Evolutionary conservation across 352 stramenopile genomes (phyloP).

Genomic region (Pythium folliculosum): DNA sequence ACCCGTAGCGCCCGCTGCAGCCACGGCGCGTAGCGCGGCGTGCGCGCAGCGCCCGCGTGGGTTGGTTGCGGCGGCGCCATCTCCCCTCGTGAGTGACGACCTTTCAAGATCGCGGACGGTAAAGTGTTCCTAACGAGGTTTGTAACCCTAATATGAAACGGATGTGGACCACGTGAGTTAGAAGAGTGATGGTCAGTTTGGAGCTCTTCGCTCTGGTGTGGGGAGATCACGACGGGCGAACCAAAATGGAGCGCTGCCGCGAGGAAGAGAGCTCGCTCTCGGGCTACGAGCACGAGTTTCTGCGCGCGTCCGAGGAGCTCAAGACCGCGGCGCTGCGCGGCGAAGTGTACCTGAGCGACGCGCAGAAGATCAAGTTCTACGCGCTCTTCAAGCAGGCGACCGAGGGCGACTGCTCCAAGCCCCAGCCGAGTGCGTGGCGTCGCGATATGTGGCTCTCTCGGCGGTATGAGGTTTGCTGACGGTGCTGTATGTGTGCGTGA

Average conservation of each 20-base stretch:
- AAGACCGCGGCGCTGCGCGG: constrained; percentile 29
- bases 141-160: background rate
- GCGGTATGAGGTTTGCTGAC: too few relatives aligned
- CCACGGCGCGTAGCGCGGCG: constrained; percentile 61
- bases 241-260: constrained; percentile 27
- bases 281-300: constrained; percentile 49
- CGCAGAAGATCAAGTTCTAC: constrained; percentile 80
- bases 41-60: background rate
- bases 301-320: constrained; percentile 50
- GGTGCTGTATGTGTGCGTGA: background rate
- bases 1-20: constrained; percentile 38
- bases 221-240: too few relatives aligned
- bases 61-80: background rate
- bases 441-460: background rate
- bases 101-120: constrained; percentile 24
- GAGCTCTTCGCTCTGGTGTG: background rate
- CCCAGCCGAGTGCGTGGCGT: constrained; percentile 43
- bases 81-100: background rate
- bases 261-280: constrained; percentile 51
- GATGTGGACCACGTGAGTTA: constrained; percentile 14
- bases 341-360: constrained; percentile 46
- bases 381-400: constrained; percentile 81
- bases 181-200: constrained; percentile 17
- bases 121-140: background rate
- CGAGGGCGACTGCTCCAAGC: constrained; percentile 54